phyloP scores from a whole-genome alignment of 768 basidiomycete genomes.

The Plicaturopsis crispa region DNA sequence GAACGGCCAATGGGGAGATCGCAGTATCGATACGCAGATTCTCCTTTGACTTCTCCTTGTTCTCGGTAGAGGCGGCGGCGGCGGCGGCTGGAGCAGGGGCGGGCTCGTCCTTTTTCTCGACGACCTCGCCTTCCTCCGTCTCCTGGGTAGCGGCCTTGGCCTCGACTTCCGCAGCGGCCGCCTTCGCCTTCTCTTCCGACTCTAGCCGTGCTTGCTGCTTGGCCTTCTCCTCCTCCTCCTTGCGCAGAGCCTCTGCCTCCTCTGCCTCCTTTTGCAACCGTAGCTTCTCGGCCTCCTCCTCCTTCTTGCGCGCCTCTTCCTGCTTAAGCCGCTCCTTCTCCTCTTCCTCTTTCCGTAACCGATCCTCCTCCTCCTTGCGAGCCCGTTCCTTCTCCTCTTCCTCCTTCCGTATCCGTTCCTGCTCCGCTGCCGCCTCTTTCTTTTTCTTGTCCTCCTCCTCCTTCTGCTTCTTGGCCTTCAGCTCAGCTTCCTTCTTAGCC shows the following conservation, averaged over 20 bases:
- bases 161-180: constrained; percentile 23
- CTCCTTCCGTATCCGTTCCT: constrained; percentile 22
- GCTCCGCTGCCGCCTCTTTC: constrained; percentile 34
- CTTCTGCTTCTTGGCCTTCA: constrained; percentile 32
- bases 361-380: constrained; percentile 25
- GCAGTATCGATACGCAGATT: constrained; percentile 61
- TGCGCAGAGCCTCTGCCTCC: constrained; percentile 25
- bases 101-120: constrained; percentile 22
- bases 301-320: constrained; percentile 22
- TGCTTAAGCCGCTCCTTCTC: constrained; percentile 29
- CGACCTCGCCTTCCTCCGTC: constrained; percentile 28
- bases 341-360: constrained; percentile 26
- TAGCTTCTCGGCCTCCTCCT: constrained; percentile 16
- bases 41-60: constrained; percentile 41
- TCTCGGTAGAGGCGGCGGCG: constrained; percentile 28
- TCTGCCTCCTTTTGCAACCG: constrained; percentile 24
- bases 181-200: constrained; percentile 27
- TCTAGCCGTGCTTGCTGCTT: constrained; percentile 7
- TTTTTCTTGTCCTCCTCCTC: constrained; percentile 38
- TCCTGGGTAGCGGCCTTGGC: constrained; percentile 38
- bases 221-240: constrained; percentile 20
- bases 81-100: constrained; percentile 17
- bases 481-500: constrained; percentile 29
- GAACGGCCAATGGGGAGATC: constrained; percentile 30
- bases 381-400: constrained; percentile 17